Conservation (phyloP, 2,329 filamentous ascomycete species). For the Alternaria gansuensis region DNA sequence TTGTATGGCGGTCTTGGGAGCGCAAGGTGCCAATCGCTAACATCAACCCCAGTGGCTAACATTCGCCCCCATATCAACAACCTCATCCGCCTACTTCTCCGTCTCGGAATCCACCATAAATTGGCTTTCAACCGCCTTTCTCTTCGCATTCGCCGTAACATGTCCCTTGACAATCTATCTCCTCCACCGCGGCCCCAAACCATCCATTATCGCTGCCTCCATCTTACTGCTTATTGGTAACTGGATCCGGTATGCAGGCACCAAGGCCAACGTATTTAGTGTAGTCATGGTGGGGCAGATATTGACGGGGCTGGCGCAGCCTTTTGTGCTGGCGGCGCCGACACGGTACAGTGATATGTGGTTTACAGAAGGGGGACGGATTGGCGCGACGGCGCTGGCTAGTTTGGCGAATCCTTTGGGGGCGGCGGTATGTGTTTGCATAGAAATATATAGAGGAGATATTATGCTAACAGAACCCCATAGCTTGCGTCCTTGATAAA, state of each 20-base stretch:
- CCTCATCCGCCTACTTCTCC: constrained; percentile 76
- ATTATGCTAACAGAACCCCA: constrained; percentile 10
- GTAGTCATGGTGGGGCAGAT: constrained; percentile 92
- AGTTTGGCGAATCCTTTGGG: constrained; percentile 90
- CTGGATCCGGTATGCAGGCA: constrained; percentile 88
- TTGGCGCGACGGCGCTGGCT: constrained; percentile 85
- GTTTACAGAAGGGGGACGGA: constrained; percentile 86
- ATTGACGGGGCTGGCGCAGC: constrained; percentile 86
- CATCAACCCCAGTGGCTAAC: constrained; percentile 77
- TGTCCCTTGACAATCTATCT: constrained; percentile 76
- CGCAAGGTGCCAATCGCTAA: background rate
- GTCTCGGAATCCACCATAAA: constrained; percentile 82
- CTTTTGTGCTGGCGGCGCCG: constrained; percentile 88
- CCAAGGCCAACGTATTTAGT: constrained; percentile 67
- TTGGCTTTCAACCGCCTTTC: constrained; percentile 88
- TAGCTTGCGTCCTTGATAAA: constrained; percentile 79
- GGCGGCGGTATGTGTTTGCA: constrained; percentile 69
- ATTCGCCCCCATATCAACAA: constrained; percentile 81
- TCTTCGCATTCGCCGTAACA: constrained; percentile 81
- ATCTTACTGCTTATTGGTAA: constrained; percentile 81
- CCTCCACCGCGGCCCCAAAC: constrained; percentile 81
- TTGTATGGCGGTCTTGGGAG: too few species aligned
- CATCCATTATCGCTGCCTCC: constrained; percentile 77
- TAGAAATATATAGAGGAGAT: background rate
- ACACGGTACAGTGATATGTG: constrained; percentile 92